phyloP scores from a whole-genome alignment of 2,329 filamentous ascomycete genomes.

The Alternaria sp. region DNA sequence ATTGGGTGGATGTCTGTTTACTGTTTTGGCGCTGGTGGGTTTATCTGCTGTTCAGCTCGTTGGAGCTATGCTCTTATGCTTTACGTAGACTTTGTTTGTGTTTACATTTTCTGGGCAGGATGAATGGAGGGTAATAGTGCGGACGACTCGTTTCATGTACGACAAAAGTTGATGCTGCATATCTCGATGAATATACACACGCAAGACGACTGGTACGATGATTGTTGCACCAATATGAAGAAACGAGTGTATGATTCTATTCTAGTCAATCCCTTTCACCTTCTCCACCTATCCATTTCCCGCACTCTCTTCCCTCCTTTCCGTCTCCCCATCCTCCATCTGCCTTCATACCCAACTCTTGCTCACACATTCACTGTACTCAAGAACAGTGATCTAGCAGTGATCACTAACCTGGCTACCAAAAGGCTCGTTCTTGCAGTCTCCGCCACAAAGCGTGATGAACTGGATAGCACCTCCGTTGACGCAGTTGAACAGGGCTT shows the following conservation, averaged over 20 bases:
- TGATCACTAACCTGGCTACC: constrained; percentile 2
- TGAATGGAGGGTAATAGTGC: neutral
- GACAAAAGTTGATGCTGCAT: neutral
- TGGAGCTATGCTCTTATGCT: neutral
- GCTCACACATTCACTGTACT: no score
- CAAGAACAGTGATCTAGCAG: neutral
- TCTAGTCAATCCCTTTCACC: neutral
- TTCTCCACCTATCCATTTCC: no score
- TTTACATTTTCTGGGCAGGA: neutral
- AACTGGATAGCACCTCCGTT: neutral
- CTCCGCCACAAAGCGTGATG: neutral
- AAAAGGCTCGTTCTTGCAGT: neutral
- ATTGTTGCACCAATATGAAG: neutral
- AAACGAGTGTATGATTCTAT: neutral
- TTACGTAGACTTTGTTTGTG: neutral
- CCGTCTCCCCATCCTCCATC: neutral
- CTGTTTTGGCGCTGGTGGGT: constrained; percentile 9
- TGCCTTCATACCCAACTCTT: no score
- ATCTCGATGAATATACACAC: neutral
- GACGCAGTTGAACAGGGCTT: neutral
- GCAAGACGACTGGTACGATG: neutral
- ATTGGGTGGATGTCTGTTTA: constrained; percentile 9
- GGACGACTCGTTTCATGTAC: neutral
- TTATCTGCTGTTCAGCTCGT: neutral
- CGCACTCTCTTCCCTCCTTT: neutral